phyloP scores from a whole-genome alignment of 768 basidiomycete species.

The Russula vinacea region DNA sequence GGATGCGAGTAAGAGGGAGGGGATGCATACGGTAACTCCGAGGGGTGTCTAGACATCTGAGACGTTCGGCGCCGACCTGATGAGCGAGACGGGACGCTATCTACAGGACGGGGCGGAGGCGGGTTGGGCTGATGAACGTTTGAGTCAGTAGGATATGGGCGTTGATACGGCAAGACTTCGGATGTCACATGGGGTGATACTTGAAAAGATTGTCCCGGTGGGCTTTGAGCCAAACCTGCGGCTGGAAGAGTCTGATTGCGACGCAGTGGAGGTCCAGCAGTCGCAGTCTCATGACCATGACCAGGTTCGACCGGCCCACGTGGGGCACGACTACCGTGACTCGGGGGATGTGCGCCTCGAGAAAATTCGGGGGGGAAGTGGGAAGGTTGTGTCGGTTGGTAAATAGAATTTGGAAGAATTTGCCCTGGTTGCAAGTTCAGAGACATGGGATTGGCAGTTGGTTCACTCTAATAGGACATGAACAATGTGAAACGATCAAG shows the following conservation, averaged over 20 bases:
- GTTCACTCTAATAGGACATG: conserved; percentile 16
- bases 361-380: conserved; percentile 23
- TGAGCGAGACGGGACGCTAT: not conserved
- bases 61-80: not conserved
- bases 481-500: not conserved
- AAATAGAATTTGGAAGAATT: conserved; percentile 33
- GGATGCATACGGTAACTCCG: not conserved
- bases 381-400: conserved; percentile 21
- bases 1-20: not conserved
- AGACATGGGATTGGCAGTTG: conserved; percentile 29
- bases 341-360: conserved; percentile 13
- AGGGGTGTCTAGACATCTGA: not conserved
- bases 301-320: not conserved
- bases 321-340: conserved; percentile 14
- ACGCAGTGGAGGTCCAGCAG: conserved; percentile 1
- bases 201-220: conserved; percentile 16
- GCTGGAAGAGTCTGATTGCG: conserved; percentile 24
- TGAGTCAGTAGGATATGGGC: conserved; percentile 1
- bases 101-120: not conserved
- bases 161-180: conserved; percentile 7
- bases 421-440: conserved; percentile 37
- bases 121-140: conserved; percentile 4
- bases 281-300: conserved; percentile 3
- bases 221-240: conserved; percentile 1
- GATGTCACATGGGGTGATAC: not conserved